Conservation (phyloP, 2,329 filamentous ascomycete genomes). For the Lasiodiplodia sp. region DNA sequence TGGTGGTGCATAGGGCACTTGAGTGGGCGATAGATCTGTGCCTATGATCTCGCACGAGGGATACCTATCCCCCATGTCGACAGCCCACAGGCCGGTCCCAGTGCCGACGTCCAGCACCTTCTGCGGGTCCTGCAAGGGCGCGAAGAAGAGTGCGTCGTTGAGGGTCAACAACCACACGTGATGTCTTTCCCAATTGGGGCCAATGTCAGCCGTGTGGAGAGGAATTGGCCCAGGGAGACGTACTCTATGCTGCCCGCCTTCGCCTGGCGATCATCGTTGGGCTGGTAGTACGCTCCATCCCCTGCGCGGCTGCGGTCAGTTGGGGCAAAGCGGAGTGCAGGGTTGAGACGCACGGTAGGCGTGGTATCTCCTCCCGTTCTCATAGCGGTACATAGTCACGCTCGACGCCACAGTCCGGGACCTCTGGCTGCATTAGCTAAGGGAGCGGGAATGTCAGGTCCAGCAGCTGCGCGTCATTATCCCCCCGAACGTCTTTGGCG, state of each 20-base stretch:
- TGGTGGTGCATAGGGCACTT: slow-evolving; percentile 44
- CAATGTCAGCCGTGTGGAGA: slow-evolving; percentile 1
- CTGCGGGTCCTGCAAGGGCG: slow-evolving; percentile 40
- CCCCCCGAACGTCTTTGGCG: background rate
- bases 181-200: slow-evolving; percentile 34
- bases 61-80: slow-evolving; percentile 49
- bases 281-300: slow-evolving; percentile 45
- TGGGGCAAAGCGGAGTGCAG: background rate
- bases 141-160: slow-evolving; percentile 45
- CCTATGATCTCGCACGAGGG: slow-evolving; percentile 45
- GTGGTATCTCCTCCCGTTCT: slow-evolving; percentile 47
- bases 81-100: slow-evolving; percentile 46
- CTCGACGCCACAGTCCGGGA: slow-evolving; percentile 48
- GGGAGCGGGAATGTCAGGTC: background rate
- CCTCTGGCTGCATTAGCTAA: slow-evolving; percentile 35
- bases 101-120: slow-evolving; percentile 46
- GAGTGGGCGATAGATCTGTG: slow-evolving; percentile 47
- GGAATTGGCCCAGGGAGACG: background rate
- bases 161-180: slow-evolving; percentile 46
- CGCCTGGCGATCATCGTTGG: slow-evolving; percentile 43
- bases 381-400: slow-evolving; percentile 49
- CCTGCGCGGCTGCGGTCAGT: slow-evolving; percentile 32
- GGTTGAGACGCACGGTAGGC: slow-evolving; percentile 39
- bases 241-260: slow-evolving; percentile 27
- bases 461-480: slow-evolving; percentile 13